Conservation (phyloP, 139 green algal species). For the Auxenochlorella pyrenoidosa region DNA sequence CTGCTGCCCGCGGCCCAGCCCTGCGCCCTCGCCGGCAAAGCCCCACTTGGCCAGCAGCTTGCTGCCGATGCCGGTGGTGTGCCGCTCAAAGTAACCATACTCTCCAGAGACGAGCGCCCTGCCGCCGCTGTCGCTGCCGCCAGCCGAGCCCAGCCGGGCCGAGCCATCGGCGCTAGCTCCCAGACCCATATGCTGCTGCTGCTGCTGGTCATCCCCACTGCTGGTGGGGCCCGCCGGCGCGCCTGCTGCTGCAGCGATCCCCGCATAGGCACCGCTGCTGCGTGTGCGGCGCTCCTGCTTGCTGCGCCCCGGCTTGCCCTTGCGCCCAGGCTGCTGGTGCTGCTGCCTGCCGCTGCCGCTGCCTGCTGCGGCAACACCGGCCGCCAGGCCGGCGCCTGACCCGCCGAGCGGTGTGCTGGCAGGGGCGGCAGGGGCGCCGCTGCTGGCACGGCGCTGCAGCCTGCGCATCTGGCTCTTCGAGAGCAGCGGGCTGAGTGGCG, state of each 20-base stretch:
- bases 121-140: background rate
- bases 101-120: slow-evolving; percentile 7
- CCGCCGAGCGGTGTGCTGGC: background rate
- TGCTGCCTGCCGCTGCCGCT: background rate
- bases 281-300: slow-evolving; percentile 24
- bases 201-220: background rate
- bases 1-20: slow-evolving; percentile 60
- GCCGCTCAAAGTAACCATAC: slow-evolving; percentile 78
- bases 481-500: slow-evolving; percentile 28
- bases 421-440: background rate
- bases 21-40: slow-evolving; percentile 62
- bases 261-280: background rate
- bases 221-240: background rate
- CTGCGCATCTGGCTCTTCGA: slow-evolving; percentile 20
- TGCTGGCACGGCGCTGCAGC: slow-evolving; percentile 28
- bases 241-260: background rate
- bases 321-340: slow-evolving; percentile 3
- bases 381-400: background rate
- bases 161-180: background rate
- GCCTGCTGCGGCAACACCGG: background rate
- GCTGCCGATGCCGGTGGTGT: slow-evolving; percentile 79
- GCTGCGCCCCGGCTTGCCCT: slow-evolving; percentile 16
- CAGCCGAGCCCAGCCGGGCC: background rate
- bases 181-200: background rate
- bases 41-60: slow-evolving; percentile 77